These are phyloP conservation scores for Chlamydomonas asymmetrica DNA, from an alignment of 139 green algal genomes.

Conservation along the genomic window DNA sequence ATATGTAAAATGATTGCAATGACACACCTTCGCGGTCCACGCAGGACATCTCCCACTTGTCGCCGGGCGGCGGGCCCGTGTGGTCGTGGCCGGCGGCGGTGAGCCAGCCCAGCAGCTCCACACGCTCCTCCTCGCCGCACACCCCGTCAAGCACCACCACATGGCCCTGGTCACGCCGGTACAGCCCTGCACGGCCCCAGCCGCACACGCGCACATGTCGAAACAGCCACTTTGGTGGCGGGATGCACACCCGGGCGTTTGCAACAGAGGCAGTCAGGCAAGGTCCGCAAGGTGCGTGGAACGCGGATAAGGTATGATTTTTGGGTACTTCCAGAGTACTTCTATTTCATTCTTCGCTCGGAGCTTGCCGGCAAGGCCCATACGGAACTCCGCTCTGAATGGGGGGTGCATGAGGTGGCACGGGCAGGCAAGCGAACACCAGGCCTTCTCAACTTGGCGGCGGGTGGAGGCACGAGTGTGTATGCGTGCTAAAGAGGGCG, in stretches of 20 bases:
- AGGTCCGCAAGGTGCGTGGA: not conserved
- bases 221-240: not conserved
- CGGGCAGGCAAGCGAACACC: too few species aligned
- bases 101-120: constrained; percentile 38
- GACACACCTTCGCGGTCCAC: constrained; percentile 40
- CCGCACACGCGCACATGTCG: not conserved
- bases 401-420: too few species aligned
- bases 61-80: constrained; percentile 23
- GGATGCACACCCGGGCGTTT: not conserved
- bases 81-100: constrained; percentile 39
- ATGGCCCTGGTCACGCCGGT: constrained; percentile 30
- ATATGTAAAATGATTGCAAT: too few species aligned
- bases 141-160: constrained; percentile 47
- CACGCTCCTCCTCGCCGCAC: constrained; percentile 29
- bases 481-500: too few species aligned
- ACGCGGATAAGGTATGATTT: not conserved
- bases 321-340: too few species aligned
- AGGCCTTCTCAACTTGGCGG: too few species aligned
- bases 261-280: too few species aligned
- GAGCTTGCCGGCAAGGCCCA: too few species aligned
- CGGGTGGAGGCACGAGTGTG: too few species aligned
- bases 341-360: too few species aligned
- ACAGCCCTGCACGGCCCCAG: constrained; percentile 19
- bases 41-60: constrained; percentile 43
- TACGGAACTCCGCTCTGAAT: too few species aligned